Percentiles rank a stretch among this genome's conserved stretches.
These are phyloP conservation scores for Lepiota subincarnata DNA, from an alignment of 768 basidiomycete genomes.

Conservation along the genomic window DNA sequence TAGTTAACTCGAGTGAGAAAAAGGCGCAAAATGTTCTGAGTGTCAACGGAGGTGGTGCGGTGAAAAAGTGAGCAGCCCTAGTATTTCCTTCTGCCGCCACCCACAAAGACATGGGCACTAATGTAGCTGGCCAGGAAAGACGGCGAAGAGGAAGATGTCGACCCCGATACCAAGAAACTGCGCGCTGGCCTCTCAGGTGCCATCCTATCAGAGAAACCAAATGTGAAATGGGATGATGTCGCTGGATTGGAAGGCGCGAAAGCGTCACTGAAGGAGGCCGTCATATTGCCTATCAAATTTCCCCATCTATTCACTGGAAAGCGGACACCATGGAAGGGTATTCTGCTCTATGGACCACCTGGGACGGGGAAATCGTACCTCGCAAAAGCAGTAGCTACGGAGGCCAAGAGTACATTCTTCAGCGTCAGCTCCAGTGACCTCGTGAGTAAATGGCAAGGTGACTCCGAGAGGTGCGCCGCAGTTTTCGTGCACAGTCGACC, in stretches of 20 bases:
- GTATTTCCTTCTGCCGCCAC: not conserved
- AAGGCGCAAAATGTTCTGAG: slow-evolving; percentile 44
- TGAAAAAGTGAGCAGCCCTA: slow-evolving; percentile 39
- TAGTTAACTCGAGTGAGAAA: slow-evolving; percentile 64
- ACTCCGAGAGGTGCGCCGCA: slow-evolving; percentile 82
- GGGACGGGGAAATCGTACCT: slow-evolving; percentile 97
- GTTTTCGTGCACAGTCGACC: not conserved
- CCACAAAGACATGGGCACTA: slow-evolving; percentile 1
- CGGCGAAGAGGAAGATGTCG: slow-evolving; percentile 67
- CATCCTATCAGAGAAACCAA: slow-evolving; percentile 89
- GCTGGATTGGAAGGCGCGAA: slow-evolving; percentile 95
- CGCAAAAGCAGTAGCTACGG: slow-evolving; percentile 98
- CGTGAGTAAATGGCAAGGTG: slow-evolving; percentile 99
- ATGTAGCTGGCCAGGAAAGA: slow-evolving; percentile 29
- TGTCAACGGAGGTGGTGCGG: slow-evolving; percentile 41
- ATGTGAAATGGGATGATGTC: slow-evolving; percentile 98
- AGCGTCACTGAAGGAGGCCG: slow-evolving; percentile 94
- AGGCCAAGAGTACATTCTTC: slow-evolving; percentile 99
- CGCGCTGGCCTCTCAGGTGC: slow-evolving; percentile 86
- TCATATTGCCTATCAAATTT: slow-evolving; percentile 99
- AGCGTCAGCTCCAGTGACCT: slow-evolving; percentile 92
- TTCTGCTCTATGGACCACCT: slow-evolving; percentile 94
- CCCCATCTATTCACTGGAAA: slow-evolving; percentile 98
- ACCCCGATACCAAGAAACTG: slow-evolving; percentile 94
- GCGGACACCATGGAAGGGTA: slow-evolving; percentile 95